Evolutionary conservation across 2,329 filamentous ascomycete species (phyloP), one percentile per base, ranked within the genome.

Genomic region (Scedosporium dehoogii): DNA sequence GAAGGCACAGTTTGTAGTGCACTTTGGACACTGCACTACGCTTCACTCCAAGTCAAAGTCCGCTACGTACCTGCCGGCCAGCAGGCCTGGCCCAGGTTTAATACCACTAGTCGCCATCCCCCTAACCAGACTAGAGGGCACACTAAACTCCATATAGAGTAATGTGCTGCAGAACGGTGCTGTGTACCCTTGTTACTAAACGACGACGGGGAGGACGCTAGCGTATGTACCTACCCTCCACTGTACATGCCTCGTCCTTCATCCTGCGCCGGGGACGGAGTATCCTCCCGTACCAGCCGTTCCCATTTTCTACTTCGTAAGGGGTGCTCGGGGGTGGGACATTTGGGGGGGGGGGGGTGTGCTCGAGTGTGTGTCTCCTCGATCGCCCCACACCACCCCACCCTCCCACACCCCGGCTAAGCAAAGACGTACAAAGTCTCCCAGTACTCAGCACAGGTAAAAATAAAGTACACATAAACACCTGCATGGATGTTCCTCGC

Each of bases 401-500:
- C 56, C 23, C 62, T 46, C n/a, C 25, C 33, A 58, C 58, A 33
- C 57, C 53, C 48, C 42, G 58, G 48, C 59, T 51, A 42, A 58
- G 58, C 53, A 58, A 61, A 23, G 16, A 61, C 59, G 44, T 58
- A 63, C 58, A 60, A 57, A 44, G 29, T 38, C 38, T 27, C 6
- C 14, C 51, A 23, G 53, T 56, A 44, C 12, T 48, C 25, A 44
- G 53, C 25, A 63, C 55, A 25, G 48, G 38, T 59, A 42, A 63
- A 65, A 64, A 29, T 63, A 63, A 65, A 64, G 64, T 62, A 60
- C 61, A 21, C 46, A 59, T 46, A 56, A 46, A 41, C 41, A 46
- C 60, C 29, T 29, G 56, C 60, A 59, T 53, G 63, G 59, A 60
- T 63, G 38, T 42, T 51, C 41, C 61, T 61, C 53, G 61, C 63